Percentiles rank a stretch among this genome's conserved stretches.
Conservation (phyloP, 2,329 filamentous ascomycete species). For the Colletotrichum costaricense region DNA sequence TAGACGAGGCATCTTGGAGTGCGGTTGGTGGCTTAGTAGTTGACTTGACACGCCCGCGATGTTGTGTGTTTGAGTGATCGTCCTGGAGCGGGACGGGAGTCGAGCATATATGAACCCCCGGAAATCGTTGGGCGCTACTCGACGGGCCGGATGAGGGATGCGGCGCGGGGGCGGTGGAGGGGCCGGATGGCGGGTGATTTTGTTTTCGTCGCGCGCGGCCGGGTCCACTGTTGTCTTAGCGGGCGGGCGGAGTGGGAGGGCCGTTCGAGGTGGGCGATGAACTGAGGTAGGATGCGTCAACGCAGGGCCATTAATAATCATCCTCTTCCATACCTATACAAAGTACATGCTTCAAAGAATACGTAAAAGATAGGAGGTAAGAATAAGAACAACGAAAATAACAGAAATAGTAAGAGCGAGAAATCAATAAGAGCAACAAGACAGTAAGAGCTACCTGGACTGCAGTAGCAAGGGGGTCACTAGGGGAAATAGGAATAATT, state of each 20-base stretch:
- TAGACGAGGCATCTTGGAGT: constrained; percentile 7
- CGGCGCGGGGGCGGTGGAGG: neutral
- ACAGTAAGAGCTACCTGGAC: too few relatives aligned
- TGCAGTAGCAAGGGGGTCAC: too few relatives aligned
- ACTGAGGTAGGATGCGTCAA: too few relatives aligned
- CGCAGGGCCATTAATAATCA: too few relatives aligned
- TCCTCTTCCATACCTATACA: too few relatives aligned
- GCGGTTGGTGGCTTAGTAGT: neutral
- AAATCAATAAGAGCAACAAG: too few relatives aligned
- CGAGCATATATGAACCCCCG: neutral
- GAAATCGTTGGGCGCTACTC: neutral
- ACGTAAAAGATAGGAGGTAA: too few relatives aligned
- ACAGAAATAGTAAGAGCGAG: too few relatives aligned
- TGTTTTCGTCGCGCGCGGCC: constrained; percentile 33
- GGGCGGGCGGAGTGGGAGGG: neutral
- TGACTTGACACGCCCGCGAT: neutral
- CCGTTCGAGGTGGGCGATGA: neutral
- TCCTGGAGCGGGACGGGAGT: too few relatives aligned
- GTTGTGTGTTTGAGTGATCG: neutral
- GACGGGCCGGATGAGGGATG: constrained; percentile 6
- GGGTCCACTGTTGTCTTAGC: constrained; percentile 15
- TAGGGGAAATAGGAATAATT: too few relatives aligned
- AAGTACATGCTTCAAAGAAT: too few relatives aligned
- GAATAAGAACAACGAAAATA: too few relatives aligned
- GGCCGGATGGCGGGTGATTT: neutral